These are phyloP conservation scores for Ascochyta rabiei DNA, from an alignment of 2,329 filamentous ascomycete species.

Conservation along the genomic window DNA sequence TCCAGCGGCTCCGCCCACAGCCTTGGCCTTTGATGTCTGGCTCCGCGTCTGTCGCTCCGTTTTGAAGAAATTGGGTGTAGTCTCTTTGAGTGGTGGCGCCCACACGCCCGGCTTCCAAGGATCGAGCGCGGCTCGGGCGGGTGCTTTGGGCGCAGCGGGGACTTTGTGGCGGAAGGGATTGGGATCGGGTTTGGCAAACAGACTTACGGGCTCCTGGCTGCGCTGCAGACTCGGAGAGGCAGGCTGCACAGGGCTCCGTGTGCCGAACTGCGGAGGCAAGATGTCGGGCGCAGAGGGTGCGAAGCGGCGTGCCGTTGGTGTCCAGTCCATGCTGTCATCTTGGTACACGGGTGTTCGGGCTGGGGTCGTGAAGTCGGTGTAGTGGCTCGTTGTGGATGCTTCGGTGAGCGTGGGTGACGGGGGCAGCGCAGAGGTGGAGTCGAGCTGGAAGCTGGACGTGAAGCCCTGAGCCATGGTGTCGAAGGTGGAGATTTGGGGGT, in stretches of 20 bases:
- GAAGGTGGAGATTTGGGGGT: constrained; percentile 38
- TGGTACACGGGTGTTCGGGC: constrained; percentile 14
- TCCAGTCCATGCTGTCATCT: constrained; percentile 75
- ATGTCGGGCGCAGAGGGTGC: constrained; percentile 43
- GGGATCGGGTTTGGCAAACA: constrained; percentile 43
- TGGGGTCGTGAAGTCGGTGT: constrained; percentile 36
- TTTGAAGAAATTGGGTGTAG: constrained; percentile 61
- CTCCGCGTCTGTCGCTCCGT: constrained; percentile 37
- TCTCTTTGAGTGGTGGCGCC: constrained; percentile 59
- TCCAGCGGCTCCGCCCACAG: background rate
- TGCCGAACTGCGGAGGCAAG: constrained; percentile 26
- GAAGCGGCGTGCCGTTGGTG: constrained; percentile 57
- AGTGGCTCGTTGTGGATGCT: constrained; percentile 29
- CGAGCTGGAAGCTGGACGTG: constrained; percentile 49
- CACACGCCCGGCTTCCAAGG: constrained; percentile 56
- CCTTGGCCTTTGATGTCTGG: constrained; percentile 1
- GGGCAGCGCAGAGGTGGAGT: constrained; percentile 32
- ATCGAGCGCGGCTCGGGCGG: constrained; percentile 67
- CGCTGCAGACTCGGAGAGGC: background rate
- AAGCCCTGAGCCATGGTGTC: constrained; percentile 46
- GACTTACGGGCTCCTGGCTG: constrained; percentile 14
- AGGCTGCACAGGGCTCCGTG: constrained; percentile 12
- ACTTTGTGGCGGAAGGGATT: constrained; percentile 73
- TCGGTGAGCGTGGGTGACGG: constrained; percentile 43
- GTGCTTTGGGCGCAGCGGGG: constrained; percentile 71